These are phyloP conservation scores for Talaromyces wortmannii DNA, from an alignment of 495 filamentous ascomycete species.

Conservation along the genomic window DNA sequence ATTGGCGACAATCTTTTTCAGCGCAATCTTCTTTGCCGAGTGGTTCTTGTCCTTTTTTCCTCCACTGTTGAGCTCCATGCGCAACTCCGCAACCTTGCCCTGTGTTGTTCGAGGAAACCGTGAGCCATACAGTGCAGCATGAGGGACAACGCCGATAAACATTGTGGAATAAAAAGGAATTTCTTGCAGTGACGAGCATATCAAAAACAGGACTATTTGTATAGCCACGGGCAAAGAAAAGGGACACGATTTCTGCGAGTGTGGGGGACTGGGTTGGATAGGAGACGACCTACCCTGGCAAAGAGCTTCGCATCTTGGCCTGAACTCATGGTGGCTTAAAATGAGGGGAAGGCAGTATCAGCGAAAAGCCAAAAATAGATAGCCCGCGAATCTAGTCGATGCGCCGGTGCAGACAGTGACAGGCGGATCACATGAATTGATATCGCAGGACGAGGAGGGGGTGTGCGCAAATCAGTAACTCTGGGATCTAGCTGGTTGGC, in stretches of 20 bases:
- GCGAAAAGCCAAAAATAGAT: too few relatives aligned
- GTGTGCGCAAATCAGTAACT: background rate
- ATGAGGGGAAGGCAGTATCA: slow-evolving; percentile 1
- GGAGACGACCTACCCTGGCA: slow-evolving; percentile 73
- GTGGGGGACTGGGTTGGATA: background rate
- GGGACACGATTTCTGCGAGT: background rate
- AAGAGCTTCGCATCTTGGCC: slow-evolving; percentile 97
- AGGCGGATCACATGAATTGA: slow-evolving; percentile 16
- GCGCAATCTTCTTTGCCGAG: slow-evolving; percentile 91
- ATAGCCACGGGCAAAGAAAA: background rate
- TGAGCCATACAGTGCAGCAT: slow-evolving; percentile 27
- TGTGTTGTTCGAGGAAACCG: slow-evolving; percentile 43
- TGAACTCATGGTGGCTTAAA: slow-evolving; percentile 51
- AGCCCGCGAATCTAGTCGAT: too few relatives aligned
- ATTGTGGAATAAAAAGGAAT: slow-evolving; percentile 42
- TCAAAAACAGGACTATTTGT: background rate
- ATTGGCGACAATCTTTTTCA: slow-evolving; percentile 99
- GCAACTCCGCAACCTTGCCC: slow-evolving; percentile 98
- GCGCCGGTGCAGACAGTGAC: background rate
- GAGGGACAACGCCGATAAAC: slow-evolving; percentile 24
- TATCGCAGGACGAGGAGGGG: slow-evolving; percentile 8
- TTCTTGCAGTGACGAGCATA: slow-evolving; percentile 1
- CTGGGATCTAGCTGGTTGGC: slow-evolving; percentile 11
- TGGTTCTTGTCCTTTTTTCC: slow-evolving; percentile 99
- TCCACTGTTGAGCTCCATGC: slow-evolving; percentile 85